phyloP scores from a whole-genome alignment of 1,284 basidiomycete species.

The Ceratobasidium sp. region DNA sequence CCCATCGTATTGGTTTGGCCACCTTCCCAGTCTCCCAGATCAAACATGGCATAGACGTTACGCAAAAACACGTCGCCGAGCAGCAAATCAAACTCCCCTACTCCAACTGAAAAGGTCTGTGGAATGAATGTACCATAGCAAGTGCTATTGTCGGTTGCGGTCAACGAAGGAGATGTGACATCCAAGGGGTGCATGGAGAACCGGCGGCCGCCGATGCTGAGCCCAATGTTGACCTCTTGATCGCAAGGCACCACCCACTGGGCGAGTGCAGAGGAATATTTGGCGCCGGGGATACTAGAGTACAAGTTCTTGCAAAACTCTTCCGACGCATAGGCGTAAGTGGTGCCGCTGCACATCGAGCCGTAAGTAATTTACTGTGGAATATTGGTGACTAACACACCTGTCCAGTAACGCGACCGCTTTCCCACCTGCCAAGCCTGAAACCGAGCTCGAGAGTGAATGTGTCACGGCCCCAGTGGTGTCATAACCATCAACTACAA shows the following conservation, averaged over 20 bases:
- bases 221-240: slow-evolving; percentile 43
- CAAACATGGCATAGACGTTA: slow-evolving; percentile 82
- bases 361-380: neutral
- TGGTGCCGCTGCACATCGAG: slow-evolving; percentile 29
- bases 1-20: slow-evolving; percentile 56
- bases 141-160: slow-evolving; percentile 46
- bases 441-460: slow-evolving; percentile 66
- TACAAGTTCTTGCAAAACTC: slow-evolving; percentile 45
- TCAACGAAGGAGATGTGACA: slow-evolving; percentile 58
- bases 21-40: slow-evolving; percentile 80
- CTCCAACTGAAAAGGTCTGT: slow-evolving; percentile 60
- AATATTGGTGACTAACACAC: slow-evolving; percentile 62
- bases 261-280: slow-evolving; percentile 37
- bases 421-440: slow-evolving; percentile 67
- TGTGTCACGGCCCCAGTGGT: slow-evolving; percentile 53
- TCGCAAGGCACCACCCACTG: slow-evolving; percentile 45
- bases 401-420: slow-evolving; percentile 68
- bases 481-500: slow-evolving; percentile 61
- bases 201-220: slow-evolving; percentile 43
- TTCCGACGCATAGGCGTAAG: slow-evolving; percentile 44
- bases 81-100: slow-evolving; percentile 70
- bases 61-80: slow-evolving; percentile 83
- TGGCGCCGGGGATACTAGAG: slow-evolving; percentile 41
- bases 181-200: slow-evolving; percentile 67
- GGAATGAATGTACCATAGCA: slow-evolving; percentile 71